phyloP scores from a whole-genome alignment of 2,329 filamentous ascomycete species.

The Fusarium praegraminearum region DNA sequence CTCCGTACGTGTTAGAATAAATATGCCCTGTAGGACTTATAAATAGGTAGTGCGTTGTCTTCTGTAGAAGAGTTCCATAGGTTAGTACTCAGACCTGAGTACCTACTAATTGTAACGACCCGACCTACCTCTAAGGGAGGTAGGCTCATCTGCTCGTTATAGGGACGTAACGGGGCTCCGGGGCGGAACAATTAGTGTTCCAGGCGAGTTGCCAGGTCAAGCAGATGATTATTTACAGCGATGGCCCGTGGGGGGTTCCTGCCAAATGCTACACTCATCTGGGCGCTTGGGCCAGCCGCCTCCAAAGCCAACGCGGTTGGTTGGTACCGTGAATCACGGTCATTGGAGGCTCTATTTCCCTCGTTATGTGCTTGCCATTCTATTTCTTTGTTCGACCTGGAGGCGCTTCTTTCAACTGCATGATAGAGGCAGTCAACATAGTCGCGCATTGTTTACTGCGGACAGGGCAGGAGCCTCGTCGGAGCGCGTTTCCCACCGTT shows the following conservation, averaged over 20 bases:
- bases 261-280: conserved; percentile 3
- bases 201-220: conserved; percentile 1
- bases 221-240: not conserved
- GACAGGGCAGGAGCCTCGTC: not conserved
- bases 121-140: too few relatives aligned
- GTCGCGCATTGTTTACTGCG: not conserved
- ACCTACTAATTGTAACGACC: too few relatives aligned
- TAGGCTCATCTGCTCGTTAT: too few relatives aligned
- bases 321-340: not conserved
- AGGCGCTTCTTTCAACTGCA: not conserved
- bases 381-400: not conserved
- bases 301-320: conserved; percentile 24
- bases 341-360: conserved; percentile 7
- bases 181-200: conserved; percentile 26
- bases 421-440: not conserved
- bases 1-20: not conserved
- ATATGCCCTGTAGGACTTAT: not conserved
- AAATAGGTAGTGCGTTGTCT: not conserved
- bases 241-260: not conserved
- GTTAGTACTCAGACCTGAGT: too few relatives aligned
- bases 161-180: not conserved
- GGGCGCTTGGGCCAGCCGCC: conserved; percentile 36
- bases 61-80: not conserved
- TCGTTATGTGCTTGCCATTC: conserved; percentile 17
- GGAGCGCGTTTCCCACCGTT: not conserved